phyloP scores from a whole-genome alignment of 2,329 filamentous ascomycete species.

The Aspergillus chevalieri region DNA sequence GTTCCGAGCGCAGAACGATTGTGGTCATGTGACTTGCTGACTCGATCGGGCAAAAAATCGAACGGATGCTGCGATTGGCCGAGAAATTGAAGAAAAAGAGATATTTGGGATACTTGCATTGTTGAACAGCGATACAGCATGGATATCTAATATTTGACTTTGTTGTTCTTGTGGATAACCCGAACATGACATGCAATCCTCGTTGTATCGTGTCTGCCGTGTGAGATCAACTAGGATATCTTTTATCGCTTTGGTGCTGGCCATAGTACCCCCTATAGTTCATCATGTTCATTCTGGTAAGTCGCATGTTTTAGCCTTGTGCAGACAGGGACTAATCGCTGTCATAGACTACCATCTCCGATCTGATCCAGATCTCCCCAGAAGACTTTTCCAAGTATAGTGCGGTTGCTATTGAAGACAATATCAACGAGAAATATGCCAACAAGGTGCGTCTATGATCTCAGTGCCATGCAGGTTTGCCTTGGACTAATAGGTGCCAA shows the following conservation, averaged over 20 bases:
- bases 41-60: constrained; percentile 2
- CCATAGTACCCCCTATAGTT: constrained; percentile 1
- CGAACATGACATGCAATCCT: constrained; percentile 13
- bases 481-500: constrained; percentile 25
- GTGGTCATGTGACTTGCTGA: constrained; percentile 9
- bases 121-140: neutral
- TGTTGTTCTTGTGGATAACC: neutral
- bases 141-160: neutral
- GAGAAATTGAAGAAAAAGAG: neutral
- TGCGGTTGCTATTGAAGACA: constrained; percentile 82
- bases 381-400: constrained; percentile 79
- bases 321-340: neutral
- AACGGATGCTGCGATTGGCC: constrained; percentile 17
- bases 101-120: neutral
- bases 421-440: constrained; percentile 93
- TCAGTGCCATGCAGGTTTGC: neutral
- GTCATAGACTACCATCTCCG: constrained; percentile 77
- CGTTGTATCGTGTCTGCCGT: constrained; percentile 2
- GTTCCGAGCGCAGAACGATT: constrained; percentile 12
- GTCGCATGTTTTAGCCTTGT: constrained; percentile 16
- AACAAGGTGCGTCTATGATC: constrained; percentile 60
- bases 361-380: constrained; percentile 87
- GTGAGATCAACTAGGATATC: neutral
- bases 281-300: constrained; percentile 48
- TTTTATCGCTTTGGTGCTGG: neutral